A percentile compares a stretch with the other conserved stretches of the same genome.
Conservation (phyloP, 257 asterid genomes). For the Thymus mandschuricus region DNA sequence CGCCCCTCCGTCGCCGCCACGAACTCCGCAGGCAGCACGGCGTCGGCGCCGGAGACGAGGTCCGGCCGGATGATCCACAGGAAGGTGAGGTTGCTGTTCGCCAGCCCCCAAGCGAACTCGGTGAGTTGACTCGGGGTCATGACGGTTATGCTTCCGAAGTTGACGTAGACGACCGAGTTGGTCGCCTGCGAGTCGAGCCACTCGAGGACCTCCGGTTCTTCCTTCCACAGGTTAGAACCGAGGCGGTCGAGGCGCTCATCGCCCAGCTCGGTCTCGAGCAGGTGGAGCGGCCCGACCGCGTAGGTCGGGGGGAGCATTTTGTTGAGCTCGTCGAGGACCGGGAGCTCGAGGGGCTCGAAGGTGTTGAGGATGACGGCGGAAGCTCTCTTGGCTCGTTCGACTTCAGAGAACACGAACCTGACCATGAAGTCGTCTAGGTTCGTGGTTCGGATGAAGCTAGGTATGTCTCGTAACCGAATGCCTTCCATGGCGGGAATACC, state of each 20-base stretch:
- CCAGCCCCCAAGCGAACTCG: constrained; percentile 66
- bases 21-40: constrained; percentile 38
- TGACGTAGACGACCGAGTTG: constrained; percentile 24
- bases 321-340: constrained; percentile 39
- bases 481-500: constrained; percentile 46
- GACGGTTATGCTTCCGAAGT: constrained; percentile 42
- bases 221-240: constrained; percentile 59
- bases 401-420: constrained; percentile 31
- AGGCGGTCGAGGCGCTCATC: constrained; percentile 31
- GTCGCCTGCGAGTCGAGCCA: constrained; percentile 61
- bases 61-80: constrained; percentile 65
- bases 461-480: constrained; percentile 49
- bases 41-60: constrained; percentile 44
- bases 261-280: constrained; percentile 28
- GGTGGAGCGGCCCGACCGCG: constrained; percentile 55
- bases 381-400: constrained; percentile 28
- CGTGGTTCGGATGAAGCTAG: constrained; percentile 47
- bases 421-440: constrained; percentile 40
- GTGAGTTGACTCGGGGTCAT: constrained; percentile 49
- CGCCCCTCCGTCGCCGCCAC: constrained; percentile 41
- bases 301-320: constrained; percentile 43
- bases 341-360: constrained; percentile 49
- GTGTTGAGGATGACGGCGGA: constrained; percentile 55
- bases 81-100: constrained; percentile 41
- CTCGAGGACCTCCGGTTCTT: constrained; percentile 42